Conservation (phyloP, 331 rosid genomes). For the Stylosanthes scabra region DNA sequence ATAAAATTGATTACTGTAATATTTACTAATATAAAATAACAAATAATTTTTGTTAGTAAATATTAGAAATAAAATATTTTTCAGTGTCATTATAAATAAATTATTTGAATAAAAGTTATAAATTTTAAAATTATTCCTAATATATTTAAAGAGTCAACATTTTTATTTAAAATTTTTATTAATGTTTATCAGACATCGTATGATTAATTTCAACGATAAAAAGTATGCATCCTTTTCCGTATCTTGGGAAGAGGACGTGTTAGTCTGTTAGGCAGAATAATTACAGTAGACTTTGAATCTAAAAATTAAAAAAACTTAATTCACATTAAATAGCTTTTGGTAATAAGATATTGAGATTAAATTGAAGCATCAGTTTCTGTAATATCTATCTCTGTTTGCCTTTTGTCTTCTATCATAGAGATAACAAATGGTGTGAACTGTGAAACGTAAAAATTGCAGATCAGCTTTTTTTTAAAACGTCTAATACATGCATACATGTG, state of each 20-base stretch:
- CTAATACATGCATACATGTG: conserved; percentile 16
- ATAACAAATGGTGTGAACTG: conserved; percentile 11
- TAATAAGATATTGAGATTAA: not conserved
- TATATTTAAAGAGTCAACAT: too few relatives aligned
- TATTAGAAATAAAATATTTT: too few relatives aligned
- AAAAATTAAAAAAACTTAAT: too few relatives aligned
- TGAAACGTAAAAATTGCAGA: not conserved
- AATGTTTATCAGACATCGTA: too few relatives aligned
- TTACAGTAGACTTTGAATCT: not conserved
- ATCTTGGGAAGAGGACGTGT: conserved; percentile 4
- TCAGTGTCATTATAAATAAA: too few relatives aligned
- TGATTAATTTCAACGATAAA: too few relatives aligned
- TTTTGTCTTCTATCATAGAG: not conserved
- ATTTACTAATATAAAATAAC: too few relatives aligned
- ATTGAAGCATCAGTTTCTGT: not conserved
- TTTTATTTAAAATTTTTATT: too few relatives aligned
- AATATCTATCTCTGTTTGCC: not conserved
- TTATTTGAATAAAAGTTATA: too few relatives aligned
- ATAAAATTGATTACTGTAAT: not conserved
- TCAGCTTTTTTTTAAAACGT: not conserved
- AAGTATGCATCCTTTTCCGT: not conserved
- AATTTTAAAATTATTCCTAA: too few relatives aligned
- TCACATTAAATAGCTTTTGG: conserved; percentile 6
- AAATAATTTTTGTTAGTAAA: too few relatives aligned
- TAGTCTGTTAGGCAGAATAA: not conserved